Evolutionary conservation across 768 basidiomycete species (phyloP).

Genomic region (Rhodocollybia butyracea): DNA sequence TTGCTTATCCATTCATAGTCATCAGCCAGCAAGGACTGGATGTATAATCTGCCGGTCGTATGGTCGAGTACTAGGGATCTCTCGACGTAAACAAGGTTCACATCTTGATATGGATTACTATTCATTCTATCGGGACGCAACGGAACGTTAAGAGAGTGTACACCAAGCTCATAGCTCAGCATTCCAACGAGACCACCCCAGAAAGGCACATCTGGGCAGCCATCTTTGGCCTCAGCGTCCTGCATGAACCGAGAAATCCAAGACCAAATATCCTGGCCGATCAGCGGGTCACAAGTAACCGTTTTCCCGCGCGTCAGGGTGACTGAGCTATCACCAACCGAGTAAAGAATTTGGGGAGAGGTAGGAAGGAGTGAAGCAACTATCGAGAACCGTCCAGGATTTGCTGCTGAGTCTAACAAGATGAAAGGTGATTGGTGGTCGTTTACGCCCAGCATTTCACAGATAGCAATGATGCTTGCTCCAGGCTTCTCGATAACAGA

Average conservation of each 20-base stretch:
- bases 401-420: slow-evolving; percentile 72
- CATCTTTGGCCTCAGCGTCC: slow-evolving; percentile 41
- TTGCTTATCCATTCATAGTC: slow-evolving; percentile 62
- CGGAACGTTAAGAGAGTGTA: slow-evolving; percentile 48
- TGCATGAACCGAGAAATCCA: slow-evolving; percentile 76
- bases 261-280: slow-evolving; percentile 60
- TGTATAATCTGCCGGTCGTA: slow-evolving; percentile 42
- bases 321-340: slow-evolving; percentile 46
- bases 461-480: slow-evolving; percentile 44
- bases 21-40: slow-evolving; percentile 61
- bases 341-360: slow-evolving; percentile 58
- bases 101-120: slow-evolving; percentile 56
- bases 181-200: slow-evolving; percentile 83
- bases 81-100: slow-evolving; percentile 75
- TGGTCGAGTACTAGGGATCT: slow-evolving; percentile 72
- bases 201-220: slow-evolving; percentile 59
- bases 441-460: slow-evolving; percentile 58
- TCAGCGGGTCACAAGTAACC: slow-evolving; percentile 38
- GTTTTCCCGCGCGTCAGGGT: slow-evolving; percentile 37
- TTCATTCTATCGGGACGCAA: slow-evolving; percentile 23
- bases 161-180: slow-evolving; percentile 78
- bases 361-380: slow-evolving; percentile 56
- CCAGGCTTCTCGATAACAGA: slow-evolving; percentile 13
- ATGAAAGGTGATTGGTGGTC: slow-evolving; percentile 63
- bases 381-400: slow-evolving; percentile 73